These are phyloP conservation scores for Elsinoe fawcettii DNA, from an alignment of 2,329 filamentous ascomycete genomes.

Conservation along the genomic window DNA sequence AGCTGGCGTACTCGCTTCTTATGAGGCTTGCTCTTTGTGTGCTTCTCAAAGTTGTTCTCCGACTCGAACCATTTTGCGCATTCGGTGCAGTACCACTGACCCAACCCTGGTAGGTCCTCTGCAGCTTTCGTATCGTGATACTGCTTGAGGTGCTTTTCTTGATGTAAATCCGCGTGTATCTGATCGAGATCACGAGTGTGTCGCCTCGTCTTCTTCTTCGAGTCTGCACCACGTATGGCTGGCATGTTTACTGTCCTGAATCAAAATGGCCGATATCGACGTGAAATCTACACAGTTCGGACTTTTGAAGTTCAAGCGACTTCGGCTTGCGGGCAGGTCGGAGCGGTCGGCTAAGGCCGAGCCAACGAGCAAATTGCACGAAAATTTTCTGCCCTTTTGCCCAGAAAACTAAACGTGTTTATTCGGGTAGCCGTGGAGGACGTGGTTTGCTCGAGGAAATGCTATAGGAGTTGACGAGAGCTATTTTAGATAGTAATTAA, in stretches of 20 bases:
- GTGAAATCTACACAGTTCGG: not conserved
- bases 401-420: conserved; percentile 7
- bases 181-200: conserved; percentile 78
- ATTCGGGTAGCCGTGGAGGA: conserved; percentile 1
- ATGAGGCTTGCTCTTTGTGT: conserved; percentile 84
- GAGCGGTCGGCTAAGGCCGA: conserved; percentile 10
- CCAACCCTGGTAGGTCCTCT: conserved; percentile 83
- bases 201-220: conserved; percentile 42
- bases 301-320: conserved; percentile 10
- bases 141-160: conserved; percentile 69
- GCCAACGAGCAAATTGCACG: conserved; percentile 8
- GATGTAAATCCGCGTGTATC: conserved; percentile 72
- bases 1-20: conserved; percentile 83
- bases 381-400: conserved; percentile 8
- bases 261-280: conserved; percentile 13
- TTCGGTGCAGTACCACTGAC: conserved; percentile 79
- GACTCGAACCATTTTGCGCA: conserved; percentile 97
- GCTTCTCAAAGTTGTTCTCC: conserved; percentile 64
- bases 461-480: not conserved
- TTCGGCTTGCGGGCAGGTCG: conserved; percentile 9
- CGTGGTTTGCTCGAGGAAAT: not conserved
- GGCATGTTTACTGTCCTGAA: conserved; percentile 34
- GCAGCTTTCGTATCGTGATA: conserved; percentile 70
- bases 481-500: not conserved
- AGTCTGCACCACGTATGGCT: conserved; percentile 42